Conservation (phyloP, 73 alveolate species). For the Paramecium caudatum region DNA sequence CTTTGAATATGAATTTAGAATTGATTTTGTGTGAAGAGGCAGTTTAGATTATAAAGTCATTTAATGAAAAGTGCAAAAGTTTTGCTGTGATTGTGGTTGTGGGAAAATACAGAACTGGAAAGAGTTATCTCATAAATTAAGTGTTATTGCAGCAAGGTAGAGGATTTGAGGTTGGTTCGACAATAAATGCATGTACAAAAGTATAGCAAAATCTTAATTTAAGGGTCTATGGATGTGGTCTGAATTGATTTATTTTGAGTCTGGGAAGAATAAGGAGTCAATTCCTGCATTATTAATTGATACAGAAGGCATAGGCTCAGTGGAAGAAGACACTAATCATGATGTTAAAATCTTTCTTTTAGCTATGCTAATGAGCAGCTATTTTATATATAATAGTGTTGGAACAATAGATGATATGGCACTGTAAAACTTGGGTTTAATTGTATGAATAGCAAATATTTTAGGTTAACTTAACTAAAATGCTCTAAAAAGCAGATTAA, state of each 20-base stretch:
- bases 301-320: conserved; percentile 97
- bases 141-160: conserved; percentile 16
- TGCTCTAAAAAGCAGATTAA: conserved; percentile 84
- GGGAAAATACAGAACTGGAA: conserved; percentile 88
- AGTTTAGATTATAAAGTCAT: not conserved
- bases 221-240: conserved; percentile 89
- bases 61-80: conserved; percentile 10
- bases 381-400: conserved; percentile 89
- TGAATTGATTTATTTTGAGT: conserved; percentile 32
- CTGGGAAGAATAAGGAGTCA: not conserved
- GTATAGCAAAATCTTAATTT: not conserved
- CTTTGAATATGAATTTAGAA: conserved; percentile 5
- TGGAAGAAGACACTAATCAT: conserved; percentile 93
- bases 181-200: conserved; percentile 93
- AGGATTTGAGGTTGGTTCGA: conserved; percentile 92
- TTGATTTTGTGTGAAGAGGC: conserved; percentile 18
- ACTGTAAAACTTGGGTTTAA: conserved; percentile 84
- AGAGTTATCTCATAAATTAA: conserved; percentile 79
- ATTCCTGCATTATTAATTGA: conserved; percentile 82
- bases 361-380: conserved; percentile 87
- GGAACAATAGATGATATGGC: conserved; percentile 95
- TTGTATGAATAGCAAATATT: conserved; percentile 13
- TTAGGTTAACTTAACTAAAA: conserved; percentile 89
- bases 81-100: conserved; percentile 80
- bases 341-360: conserved; percentile 86